Evolutionary conservation across 169 alveolate species (phyloP).

Genomic region (Plasmodium sp.): DNA sequence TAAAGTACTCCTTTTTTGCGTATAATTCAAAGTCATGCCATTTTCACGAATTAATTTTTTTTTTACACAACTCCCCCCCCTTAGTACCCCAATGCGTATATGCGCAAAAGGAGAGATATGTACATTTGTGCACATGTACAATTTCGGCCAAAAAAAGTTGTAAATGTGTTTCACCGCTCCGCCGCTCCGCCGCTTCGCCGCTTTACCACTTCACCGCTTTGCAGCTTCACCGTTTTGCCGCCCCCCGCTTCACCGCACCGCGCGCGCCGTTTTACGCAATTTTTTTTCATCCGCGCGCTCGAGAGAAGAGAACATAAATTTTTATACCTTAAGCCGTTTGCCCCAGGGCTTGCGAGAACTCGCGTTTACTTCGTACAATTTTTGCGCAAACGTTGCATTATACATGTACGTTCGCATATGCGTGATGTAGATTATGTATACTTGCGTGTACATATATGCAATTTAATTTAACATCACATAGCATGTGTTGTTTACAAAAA

Average conservation of each 20-base stretch:
- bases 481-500: background rate
- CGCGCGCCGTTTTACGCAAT: background rate
- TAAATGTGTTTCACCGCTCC: background rate
- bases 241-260: background rate
- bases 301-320: background rate
- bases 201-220: background rate
- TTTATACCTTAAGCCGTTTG: background rate
- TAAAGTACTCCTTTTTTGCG: background rate
- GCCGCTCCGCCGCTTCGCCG: background rate
- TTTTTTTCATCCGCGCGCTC: background rate
- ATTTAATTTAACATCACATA: background rate
- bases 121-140: background rate
- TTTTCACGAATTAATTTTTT: constrained; percentile 12
- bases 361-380: background rate
- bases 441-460: background rate
- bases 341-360: background rate
- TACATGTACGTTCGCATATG: background rate
- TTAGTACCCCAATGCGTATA: background rate
- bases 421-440: background rate
- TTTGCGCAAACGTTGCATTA: background rate
- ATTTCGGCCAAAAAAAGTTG: background rate
- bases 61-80: background rate
- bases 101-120: background rate
- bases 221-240: background rate
- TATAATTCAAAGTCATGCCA: background rate